These are phyloP conservation scores for Cladorrhinum samala DNA, from an alignment of 495 filamentous ascomycete genomes.

Conservation along the genomic window DNA sequence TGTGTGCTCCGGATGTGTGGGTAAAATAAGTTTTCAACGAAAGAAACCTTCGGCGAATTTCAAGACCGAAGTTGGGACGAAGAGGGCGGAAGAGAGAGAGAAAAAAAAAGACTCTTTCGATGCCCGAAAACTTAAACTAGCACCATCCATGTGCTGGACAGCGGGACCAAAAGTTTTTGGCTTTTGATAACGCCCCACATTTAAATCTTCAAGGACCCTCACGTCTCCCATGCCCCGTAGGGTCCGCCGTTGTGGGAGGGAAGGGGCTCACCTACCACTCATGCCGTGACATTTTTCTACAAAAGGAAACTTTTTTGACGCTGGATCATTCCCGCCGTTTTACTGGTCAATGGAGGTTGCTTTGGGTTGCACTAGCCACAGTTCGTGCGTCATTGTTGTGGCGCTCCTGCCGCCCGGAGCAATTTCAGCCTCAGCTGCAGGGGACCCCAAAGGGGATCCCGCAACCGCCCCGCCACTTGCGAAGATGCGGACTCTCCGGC, in stretches of 20 bases:
- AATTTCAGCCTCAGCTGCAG: not conserved
- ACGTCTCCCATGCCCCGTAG: no score
- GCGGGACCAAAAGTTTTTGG: slow-evolving; percentile 13
- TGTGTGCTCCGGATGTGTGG: not conserved
- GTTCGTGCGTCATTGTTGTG: slow-evolving; percentile 11
- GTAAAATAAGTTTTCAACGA: not conserved
- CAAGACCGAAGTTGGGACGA: no score
- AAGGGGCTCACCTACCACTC: no score
- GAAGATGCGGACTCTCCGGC: no score
- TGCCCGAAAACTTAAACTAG: slow-evolving; percentile 14
- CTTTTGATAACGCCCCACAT: slow-evolving; percentile 9
- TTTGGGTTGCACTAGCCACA: slow-evolving; percentile 16
- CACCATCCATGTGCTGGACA: slow-evolving; percentile 13
- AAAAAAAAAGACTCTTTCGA: slow-evolving; percentile 10
- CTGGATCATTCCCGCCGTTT: not conserved
- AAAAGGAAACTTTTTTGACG: not conserved
- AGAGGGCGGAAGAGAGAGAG: not conserved
- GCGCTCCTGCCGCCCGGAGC: not conserved
- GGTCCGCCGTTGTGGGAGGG: no score
- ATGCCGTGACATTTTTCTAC: not conserved
- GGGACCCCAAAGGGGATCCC: not conserved
- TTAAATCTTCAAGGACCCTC: not conserved
- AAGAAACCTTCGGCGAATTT: slow-evolving; percentile 9
- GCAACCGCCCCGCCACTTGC: not conserved
- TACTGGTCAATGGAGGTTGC: not conserved